These are phyloP conservation scores for Acarospora socialis DNA, from an alignment of 2,329 filamentous ascomycete genomes.

Conservation along the genomic window DNA sequence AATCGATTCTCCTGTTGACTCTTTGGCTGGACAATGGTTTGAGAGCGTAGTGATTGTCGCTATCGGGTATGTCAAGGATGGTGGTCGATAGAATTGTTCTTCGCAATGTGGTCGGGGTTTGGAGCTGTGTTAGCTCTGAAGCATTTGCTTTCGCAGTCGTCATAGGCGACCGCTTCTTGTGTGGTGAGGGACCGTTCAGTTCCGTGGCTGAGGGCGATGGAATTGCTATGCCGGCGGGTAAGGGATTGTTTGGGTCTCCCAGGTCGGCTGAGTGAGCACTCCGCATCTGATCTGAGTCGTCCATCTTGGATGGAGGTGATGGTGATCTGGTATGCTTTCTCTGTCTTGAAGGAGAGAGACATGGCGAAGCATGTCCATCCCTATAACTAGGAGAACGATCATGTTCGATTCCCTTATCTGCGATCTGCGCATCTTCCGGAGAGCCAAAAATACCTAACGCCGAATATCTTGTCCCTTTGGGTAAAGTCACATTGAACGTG, in stretches of 20 bases:
- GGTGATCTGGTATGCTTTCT: background rate
- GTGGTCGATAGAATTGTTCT: too few species aligned
- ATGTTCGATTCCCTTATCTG: background rate
- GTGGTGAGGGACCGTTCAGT: constrained; percentile 7
- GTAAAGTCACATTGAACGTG: constrained; percentile 5
- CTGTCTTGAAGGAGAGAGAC: background rate
- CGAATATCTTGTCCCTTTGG: constrained; percentile 3
- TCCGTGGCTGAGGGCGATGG: too few species aligned
- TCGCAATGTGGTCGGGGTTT: constrained; percentile 1
- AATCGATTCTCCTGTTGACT: constrained; percentile 1
- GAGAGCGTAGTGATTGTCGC: background rate
- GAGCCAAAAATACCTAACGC: constrained; percentile 9
- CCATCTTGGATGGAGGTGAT: background rate
- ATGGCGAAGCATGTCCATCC: background rate
- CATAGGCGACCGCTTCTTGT: constrained; percentile 5
- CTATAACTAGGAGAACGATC: background rate
- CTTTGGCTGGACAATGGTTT: too few species aligned
- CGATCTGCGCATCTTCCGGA: background rate
- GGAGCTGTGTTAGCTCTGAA: constrained; percentile 1
- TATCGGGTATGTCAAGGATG: background rate
- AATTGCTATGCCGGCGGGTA: too few species aligned
- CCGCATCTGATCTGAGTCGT: background rate
- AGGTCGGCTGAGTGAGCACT: too few species aligned
- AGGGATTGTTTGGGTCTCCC: too few species aligned
- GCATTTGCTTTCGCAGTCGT: constrained; percentile 1